phyloP scores from a whole-genome alignment of 1,139 yeast genomes.

The Yamadazyma atlantica region DNA sequence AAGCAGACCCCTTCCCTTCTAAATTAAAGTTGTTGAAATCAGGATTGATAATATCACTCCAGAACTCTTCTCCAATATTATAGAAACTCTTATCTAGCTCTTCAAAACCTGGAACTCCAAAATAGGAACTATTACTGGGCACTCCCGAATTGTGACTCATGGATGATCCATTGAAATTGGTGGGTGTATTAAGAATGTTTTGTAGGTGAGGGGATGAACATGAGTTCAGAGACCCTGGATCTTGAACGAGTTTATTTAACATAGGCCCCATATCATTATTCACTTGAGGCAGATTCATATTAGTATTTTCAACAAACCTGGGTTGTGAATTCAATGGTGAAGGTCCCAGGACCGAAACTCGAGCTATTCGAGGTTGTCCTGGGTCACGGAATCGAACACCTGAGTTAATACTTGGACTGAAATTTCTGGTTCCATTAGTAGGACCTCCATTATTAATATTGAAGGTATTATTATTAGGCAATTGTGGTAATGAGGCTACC shows the following conservation, averaged over 20 bases:
- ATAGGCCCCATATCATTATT: too few species aligned
- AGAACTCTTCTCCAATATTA: constrained; percentile 44
- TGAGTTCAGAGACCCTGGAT: background rate
- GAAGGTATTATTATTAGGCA: constrained; percentile 1
- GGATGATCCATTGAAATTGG: background rate
- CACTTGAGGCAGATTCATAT: too few species aligned
- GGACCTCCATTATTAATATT: background rate
- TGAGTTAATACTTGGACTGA: background rate
- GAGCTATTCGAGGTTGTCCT: background rate
- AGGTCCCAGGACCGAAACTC: too few species aligned
- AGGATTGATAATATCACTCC: constrained; percentile 42
- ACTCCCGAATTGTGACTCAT: constrained; percentile 3
- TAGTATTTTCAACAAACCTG: too few species aligned
- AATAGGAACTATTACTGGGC: constrained; percentile 3
- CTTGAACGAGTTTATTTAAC: background rate
- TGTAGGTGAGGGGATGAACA: background rate
- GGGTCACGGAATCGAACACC: background rate
- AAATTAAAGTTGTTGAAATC: constrained; percentile 37
- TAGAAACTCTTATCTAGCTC: constrained; percentile 31
- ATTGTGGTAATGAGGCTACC: background rate
- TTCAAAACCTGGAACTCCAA: constrained; percentile 13
- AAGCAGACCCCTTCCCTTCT: constrained; percentile 21
- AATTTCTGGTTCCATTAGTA: background rate
- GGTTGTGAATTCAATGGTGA: too few species aligned
- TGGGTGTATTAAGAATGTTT: constrained; percentile 2